Evolutionary conservation across 164 flowering plant species (phyloP), one percentile per base, ranked within the genome.

Genomic region (Tetracentron sinense): DNA sequence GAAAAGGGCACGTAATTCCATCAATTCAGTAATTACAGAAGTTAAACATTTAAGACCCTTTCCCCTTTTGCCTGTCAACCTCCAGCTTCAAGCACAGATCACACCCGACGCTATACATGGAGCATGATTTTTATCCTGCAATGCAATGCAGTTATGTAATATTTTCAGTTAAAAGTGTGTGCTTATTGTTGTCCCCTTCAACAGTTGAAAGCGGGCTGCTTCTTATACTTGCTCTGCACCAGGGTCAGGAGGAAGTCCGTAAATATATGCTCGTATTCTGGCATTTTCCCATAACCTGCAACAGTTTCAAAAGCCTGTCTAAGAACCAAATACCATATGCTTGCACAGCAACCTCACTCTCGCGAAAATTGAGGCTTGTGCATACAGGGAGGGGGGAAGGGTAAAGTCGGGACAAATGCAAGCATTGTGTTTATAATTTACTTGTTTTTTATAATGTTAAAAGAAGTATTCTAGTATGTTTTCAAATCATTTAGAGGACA

Each of bases 191-290:
- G 44, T 38, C 54, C 2, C 20, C 27, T 51, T 14, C 27, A 8
- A 51, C 23, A 25, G 23, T 20, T 51, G 14, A 38, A 8, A 3
- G 14, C 26, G 15, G 14, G n/a, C n/a, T 2, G 28, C 63, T 78
- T 72, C 65, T 61, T 75, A 52, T 44, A 69, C 61, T 79, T 81
- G 75, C 72, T 73, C 59, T 61, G 75, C 61, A 58, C 73, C 20
- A 82, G 63, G 66, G 77, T 78, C 62, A 79, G 70, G 6, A 86
- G 79, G 53, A 86, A 86, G 58, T 86, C 87, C 42, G 84, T 81
- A 57, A 86, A 86, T 62, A 84, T 81, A 56, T 84, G 85, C 72
- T 86, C 92, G 25, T 86, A 86, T 30, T 74, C 92, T 22, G 92
- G 89, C 92, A 84, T 74, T 67, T 86, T 86, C 26, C 92, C 92